These are phyloP conservation scores for Daldinia decipiens DNA, from an alignment of 495 filamentous ascomycete species.

Conservation along the genomic window DNA sequence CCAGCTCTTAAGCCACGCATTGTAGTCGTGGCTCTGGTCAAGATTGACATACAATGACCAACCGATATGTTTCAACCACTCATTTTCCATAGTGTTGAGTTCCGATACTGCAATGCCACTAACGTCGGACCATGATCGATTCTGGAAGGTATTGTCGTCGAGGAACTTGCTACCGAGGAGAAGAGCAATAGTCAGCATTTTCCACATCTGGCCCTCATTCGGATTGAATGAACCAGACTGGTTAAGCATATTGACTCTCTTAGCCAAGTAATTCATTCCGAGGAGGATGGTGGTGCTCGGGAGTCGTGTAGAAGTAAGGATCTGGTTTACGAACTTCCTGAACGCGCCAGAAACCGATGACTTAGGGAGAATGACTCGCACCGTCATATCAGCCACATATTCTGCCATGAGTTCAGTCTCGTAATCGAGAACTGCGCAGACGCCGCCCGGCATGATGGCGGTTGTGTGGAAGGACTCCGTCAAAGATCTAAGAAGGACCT, in stretches of 20 bases:
- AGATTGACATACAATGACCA: constrained; percentile 92
- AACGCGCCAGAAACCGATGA: constrained; percentile 76
- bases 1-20: constrained; percentile 86
- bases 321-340: constrained; percentile 93
- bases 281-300: constrained; percentile 95
- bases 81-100: constrained; percentile 88
- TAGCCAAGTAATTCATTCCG: constrained; percentile 88
- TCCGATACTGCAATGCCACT: constrained; percentile 90
- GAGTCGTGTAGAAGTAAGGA: constrained; percentile 92
- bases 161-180: constrained; percentile 97
- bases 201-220: constrained; percentile 81
- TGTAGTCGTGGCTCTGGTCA: constrained; percentile 81
- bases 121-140: constrained; percentile 98
- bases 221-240: constrained; percentile 64
- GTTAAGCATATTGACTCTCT: constrained; percentile 80
- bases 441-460: constrained; percentile 76
- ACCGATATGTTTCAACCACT: constrained; percentile 86
- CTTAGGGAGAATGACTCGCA: constrained; percentile 79
- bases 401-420: constrained; percentile 99
- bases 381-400: constrained; percentile 93
- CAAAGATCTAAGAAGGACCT: constrained; percentile 44
- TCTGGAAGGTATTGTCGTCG: constrained; percentile 99
- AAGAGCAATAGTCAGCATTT: constrained; percentile 88
- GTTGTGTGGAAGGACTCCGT: constrained; percentile 38
- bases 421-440: constrained; percentile 96